Evolutionary conservation across 495 filamentous ascomycete species (phyloP).

Genomic region (Penicillium pancosmium): DNA sequence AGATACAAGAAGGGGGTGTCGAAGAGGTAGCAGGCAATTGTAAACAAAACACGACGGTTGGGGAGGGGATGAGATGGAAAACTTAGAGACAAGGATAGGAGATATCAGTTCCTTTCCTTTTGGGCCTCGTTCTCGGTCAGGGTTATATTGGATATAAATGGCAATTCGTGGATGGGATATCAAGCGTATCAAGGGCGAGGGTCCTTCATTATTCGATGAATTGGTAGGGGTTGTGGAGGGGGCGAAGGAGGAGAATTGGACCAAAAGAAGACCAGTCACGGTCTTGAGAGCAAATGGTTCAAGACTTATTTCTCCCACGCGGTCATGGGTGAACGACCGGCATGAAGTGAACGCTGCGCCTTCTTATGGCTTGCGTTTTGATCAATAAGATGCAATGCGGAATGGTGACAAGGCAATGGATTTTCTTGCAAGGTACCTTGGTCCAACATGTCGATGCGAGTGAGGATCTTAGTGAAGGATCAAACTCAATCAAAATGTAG

Average conservation of each 20-base stretch:
- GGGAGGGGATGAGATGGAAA: conserved; percentile 11
- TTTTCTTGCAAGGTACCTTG: not conserved
- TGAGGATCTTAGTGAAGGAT: not conserved
- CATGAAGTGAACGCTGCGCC: not conserved
- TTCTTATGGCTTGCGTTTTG: not conserved
- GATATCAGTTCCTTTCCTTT: conserved; percentile 13
- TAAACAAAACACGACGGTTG: not conserved
- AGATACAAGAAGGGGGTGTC: conserved; percentile 24
- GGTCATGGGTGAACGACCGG: not conserved
- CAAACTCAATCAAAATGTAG: not conserved
- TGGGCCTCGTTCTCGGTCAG: conserved; percentile 4
- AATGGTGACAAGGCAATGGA: not conserved
- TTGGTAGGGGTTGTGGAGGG: not conserved
- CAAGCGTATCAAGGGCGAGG: conserved; percentile 4
- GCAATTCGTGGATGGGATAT: conserved; percentile 5
- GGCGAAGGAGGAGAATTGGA: not conserved
- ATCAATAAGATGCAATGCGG: not conserved
- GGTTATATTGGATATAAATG: conserved; percentile 4
- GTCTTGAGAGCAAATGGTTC: not conserved
- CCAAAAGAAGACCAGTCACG: not conserved
- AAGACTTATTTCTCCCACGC: not conserved
- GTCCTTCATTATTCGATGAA: conserved; percentile 13
- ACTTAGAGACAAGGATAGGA: conserved; percentile 11
- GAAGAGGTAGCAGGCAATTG: conserved; percentile 7
- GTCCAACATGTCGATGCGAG: not conserved